Evolutionary conservation across 441 rosid species (phyloP).

Genomic region (Bruguiera hainesii): DNA sequence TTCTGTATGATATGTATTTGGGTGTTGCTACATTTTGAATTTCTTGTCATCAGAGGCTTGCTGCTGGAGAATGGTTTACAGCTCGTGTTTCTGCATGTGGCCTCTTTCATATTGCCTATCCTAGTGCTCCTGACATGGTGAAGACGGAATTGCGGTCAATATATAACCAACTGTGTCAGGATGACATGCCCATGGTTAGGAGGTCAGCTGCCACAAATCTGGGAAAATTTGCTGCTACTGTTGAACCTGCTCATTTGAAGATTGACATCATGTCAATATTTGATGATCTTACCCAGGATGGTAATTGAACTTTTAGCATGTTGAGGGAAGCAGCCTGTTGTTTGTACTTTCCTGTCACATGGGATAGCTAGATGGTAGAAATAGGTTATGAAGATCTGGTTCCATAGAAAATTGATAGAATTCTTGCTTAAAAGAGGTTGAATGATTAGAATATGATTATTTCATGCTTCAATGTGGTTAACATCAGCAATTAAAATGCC

Average conservation of each 20-base stretch:
- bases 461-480: not conserved
- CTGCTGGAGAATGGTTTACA: conserved; percentile 95
- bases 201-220: conserved; percentile 94
- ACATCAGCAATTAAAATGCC: too few relatives aligned
- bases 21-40: not conserved
- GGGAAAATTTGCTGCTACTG: conserved; percentile 95
- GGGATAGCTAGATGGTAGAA: not conserved
- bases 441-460: not conserved
- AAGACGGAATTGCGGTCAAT: conserved; percentile 73
- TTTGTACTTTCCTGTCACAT: not conserved
- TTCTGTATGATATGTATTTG: not conserved
- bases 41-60: conserved; percentile 55
- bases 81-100: conserved; percentile 97
- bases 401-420: not conserved
- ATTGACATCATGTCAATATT: conserved; percentile 83
- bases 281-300: conserved; percentile 85
- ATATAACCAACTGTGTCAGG: conserved; percentile 80
- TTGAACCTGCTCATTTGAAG: conserved; percentile 74
- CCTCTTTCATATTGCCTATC: conserved; percentile 81
- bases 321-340: not conserved
- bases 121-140: conserved; percentile 62
- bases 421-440: not conserved
- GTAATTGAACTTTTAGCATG: conserved; percentile 35
- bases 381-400: not conserved
- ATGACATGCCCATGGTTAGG: conserved; percentile 99